Evolutionary conservation across 139 green algal genomes (phyloP), one percentile per base, ranked within the genome.

Genomic region (Coelastrella sp.): DNA sequence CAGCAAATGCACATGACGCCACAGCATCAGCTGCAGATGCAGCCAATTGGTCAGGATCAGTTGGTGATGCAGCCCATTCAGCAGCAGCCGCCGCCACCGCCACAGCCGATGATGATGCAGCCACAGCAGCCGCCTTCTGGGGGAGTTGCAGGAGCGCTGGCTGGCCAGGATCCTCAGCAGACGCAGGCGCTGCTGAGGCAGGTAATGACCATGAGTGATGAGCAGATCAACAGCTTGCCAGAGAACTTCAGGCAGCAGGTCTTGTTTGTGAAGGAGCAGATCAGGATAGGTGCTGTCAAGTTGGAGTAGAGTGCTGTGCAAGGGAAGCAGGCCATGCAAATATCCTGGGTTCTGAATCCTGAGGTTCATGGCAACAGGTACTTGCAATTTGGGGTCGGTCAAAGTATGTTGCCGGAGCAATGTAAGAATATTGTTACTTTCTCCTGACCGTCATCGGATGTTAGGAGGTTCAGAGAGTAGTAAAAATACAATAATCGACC

Each of bases 211-310:
- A 92, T 99, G 79, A 98, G 95, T 8, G 94, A 95, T 17, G 93
- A 97, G 86, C 97, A 99, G 92, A 96, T 99, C 1, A 95, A 97
- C 49, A 86, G 92, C 78, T 90, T 99, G 87, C 97, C 97, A 59
- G 92, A 95, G n/a, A 89, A 96, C 76, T 96, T 98, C 85, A 95
- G 96, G 83, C 88, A 92, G 56, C 97, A 99, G 80, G 97, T 99
- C 57, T 84, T 98, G 87, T 93, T 95, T 58, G 92, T 99, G 68
- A 95, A 98, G 89, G 85, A 96, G 82, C 93, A 97, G 90, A 89
- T 98, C 68, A 87, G 81, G 56, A 65, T 92, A 87, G 82, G 80
- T 7, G 6, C 8, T 35, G 81, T 88, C 15, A 76, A 78, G 25
- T 80, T 91, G 49, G 85, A 90, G 73, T 90, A 25, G 75, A 1